Evolutionary conservation across 768 basidiomycete genomes (phyloP).

Genomic region (Bullera alba): DNA sequence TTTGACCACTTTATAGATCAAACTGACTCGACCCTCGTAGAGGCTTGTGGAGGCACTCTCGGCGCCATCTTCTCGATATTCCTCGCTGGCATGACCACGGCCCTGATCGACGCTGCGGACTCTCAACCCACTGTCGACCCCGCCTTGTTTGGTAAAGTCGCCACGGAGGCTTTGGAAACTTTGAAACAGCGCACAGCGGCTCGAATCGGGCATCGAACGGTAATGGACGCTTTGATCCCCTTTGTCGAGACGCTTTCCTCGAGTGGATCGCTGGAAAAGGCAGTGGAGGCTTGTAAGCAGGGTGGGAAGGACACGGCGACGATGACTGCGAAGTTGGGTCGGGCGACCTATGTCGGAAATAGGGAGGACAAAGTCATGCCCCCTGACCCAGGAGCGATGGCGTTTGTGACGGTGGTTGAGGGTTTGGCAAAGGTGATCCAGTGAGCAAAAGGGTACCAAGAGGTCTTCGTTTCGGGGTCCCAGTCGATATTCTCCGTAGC

Average conservation of each 20-base stretch:
- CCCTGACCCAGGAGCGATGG: conserved; percentile 44
- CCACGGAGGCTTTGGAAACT: conserved; percentile 26
- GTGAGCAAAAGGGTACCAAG: too few relatives aligned
- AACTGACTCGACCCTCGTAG: conserved; percentile 8
- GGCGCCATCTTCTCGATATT: conserved; percentile 44
- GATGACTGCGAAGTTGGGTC: conserved; percentile 36
- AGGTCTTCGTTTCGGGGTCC: too few relatives aligned
- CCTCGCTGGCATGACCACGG: conserved; percentile 38
- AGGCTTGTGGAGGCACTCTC: conserved; percentile 41
- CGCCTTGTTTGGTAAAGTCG: conserved; percentile 24
- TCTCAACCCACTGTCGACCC: conserved; percentile 12
- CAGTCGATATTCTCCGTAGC: too few relatives aligned
- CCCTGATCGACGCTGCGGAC: conserved; percentile 17
- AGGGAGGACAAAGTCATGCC: conserved; percentile 26
- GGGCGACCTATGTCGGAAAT: conserved; percentile 41
- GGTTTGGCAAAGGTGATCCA: conserved; percentile 29
- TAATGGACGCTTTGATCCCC: conserved; percentile 45
- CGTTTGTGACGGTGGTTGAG: conserved; percentile 34
- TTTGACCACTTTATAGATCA: background rate
- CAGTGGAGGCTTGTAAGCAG: conserved; percentile 25
- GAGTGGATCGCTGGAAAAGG: conserved; percentile 22
- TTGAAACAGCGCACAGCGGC: conserved; percentile 41
- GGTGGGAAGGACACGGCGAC: conserved; percentile 33
- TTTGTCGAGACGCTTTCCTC: conserved; percentile 34
- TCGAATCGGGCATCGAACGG: conserved; percentile 40